Base-by-base conservation (phyloP, 805 yeast species). In the Alloascoidea africana region DNA sequence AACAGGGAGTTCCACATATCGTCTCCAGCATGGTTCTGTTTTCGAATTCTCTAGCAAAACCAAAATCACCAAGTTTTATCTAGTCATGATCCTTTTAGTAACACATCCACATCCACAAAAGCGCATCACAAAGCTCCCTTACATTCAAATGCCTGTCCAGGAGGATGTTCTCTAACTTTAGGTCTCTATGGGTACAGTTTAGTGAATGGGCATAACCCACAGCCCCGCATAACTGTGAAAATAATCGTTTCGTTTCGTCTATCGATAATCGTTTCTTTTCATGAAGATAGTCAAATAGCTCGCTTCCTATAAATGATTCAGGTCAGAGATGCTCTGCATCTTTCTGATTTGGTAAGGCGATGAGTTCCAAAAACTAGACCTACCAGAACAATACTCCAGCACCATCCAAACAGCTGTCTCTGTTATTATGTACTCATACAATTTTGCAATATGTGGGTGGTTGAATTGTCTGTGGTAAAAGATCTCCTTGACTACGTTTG, bases 1-100 rank as follows among this genome's bases (percentile, higher is more conserved):
- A 89, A 2, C 85, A 93, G 1, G 86, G 75, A 0, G 97, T 89
- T 2, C 98, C 98, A 57, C 98, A 89, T 1, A 86, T 66, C 0
- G 96, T 91, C 36, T 78, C 81, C 23, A 89, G 57, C 35, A 78
- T 55, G 3, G 65, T 57, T 36, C 78, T 63, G 0, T 66, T 60
- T 19, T 65, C 65, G 41, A 68, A 73, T 47, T 84, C 96, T 43
- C 97, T 64, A 0, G 95, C 84, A 54, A 89, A 89, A 0, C 98
- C 98, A 57, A 89, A 87, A 59, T 89, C 98, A 4, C 94, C 77
- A 37, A 89, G 59, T 53, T 86, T 86, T 15, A 83, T 59, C n/a
- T n/a, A n/a, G n/a, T n/a, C n/a, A n/a, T 41, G 66, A 64, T 45
- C 66, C 65, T 49, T 72, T 80, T 52, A 65, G 34, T 32, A 79